phyloP scores from a whole-genome alignment of 371 early-diverging fungal genomes.

The Lichtheimia corymbifera region DNA sequence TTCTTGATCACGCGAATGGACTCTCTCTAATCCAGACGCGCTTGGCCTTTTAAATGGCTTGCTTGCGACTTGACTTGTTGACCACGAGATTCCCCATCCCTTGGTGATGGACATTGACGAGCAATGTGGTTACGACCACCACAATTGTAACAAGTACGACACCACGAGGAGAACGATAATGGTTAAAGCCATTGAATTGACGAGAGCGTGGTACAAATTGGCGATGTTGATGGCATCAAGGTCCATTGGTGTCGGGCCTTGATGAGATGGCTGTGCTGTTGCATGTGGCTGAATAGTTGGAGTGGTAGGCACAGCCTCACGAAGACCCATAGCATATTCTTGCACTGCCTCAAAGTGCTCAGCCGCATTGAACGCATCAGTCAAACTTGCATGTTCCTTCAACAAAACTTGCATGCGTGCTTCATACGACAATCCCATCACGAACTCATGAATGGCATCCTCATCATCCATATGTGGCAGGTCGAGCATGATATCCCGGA shows the following conservation, averaged over 20 bases:
- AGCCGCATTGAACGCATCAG: conserved; percentile 8
- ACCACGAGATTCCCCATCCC: neutral
- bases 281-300: neutral
- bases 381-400: neutral
- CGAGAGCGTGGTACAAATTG: neutral
- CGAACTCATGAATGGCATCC: conserved; percentile 10
- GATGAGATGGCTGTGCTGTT: neutral
- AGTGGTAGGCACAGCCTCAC: neutral
- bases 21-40: no score
- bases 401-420: neutral
- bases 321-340: neutral
- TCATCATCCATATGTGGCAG: conserved; percentile 11
- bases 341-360: neutral
- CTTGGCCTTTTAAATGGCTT: no score
- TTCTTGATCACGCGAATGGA: no score
- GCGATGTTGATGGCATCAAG: conserved; percentile 2
- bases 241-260: conserved; percentile 3
- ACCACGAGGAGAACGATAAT: neutral
- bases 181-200: neutral
- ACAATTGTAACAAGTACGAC: conserved; percentile 8
- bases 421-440: conserved; percentile 4
- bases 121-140: conserved; percentile 4
- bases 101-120: neutral
- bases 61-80: no score
- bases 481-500: conserved; percentile 15